A percentile compares a stretch with the other conserved stretches of the same genome.
These are phyloP conservation scores for Bipolaris victoriae DNA, from an alignment of 2,329 filamentous ascomycete species.

Conservation along the genomic window DNA sequence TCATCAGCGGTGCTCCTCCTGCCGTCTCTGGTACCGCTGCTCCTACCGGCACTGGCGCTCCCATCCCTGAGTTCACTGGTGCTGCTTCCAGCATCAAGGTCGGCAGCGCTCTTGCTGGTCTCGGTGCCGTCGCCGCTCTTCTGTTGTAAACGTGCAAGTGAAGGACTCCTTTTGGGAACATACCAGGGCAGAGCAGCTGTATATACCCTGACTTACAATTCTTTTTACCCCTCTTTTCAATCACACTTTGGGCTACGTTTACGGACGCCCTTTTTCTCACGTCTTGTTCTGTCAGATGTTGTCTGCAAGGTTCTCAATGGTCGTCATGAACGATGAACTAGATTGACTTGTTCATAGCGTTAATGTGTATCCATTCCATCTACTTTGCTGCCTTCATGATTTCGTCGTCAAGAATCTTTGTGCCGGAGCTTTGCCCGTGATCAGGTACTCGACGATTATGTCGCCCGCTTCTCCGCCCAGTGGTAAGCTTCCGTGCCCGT, in stretches of 20 bases:
- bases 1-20: neutral
- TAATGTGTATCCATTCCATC: neutral
- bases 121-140: slow-evolving; percentile 43
- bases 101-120: slow-evolving; percentile 42
- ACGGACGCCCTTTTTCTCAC: neutral
- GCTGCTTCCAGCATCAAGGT: slow-evolving; percentile 40
- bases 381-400: neutral
- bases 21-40: slow-evolving; percentile 23
- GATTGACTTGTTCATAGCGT: neutral
- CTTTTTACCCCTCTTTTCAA: slow-evolving; percentile 3
- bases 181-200: neutral
- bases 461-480: slow-evolving; percentile 41
- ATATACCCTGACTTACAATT: slow-evolving; percentile 6
- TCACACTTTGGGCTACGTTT: slow-evolving; percentile 5
- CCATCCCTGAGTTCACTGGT: slow-evolving; percentile 40
- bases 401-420: slow-evolving; percentile 2
- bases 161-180: neutral
- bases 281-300: neutral
- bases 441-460: slow-evolving; percentile 43
- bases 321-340: neutral
- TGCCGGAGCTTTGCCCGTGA: slow-evolving; percentile 28
- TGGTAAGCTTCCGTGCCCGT: slow-evolving; percentile 50
- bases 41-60: slow-evolving; percentile 31
- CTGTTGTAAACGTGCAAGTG: slow-evolving; percentile 38
- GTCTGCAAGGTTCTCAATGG: neutral